A percentile compares a stretch with the other conserved stretches of the same genome.
These are phyloP conservation scores for Ensete ventricosum DNA, from an alignment of 176 grass and related monocot species.

Conservation along the genomic window DNA sequence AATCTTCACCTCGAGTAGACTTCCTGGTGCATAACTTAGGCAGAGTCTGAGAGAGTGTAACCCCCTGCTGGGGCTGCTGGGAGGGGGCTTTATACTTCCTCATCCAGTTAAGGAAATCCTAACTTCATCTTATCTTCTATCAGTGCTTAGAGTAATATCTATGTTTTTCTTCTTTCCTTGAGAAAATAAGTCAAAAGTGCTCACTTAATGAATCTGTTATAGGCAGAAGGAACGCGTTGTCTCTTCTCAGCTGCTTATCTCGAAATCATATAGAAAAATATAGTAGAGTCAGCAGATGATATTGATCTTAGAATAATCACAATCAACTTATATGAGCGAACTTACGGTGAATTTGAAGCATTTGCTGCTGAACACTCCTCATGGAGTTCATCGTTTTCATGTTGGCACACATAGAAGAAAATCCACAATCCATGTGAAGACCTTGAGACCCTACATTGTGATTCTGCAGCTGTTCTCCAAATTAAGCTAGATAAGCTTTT, in stretches of 20 bases:
- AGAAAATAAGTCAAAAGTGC: constrained; percentile 8
- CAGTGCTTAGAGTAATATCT: neutral
- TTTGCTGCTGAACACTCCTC: constrained; percentile 24
- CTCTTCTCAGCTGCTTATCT: constrained; percentile 45
- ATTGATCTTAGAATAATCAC: neutral
- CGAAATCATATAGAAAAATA: neutral
- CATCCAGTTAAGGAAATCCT: too few relatives aligned
- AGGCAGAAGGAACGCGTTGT: constrained; percentile 49
- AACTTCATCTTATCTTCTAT: too few relatives aligned
- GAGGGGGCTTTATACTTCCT: too few relatives aligned
- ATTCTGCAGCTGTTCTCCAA: constrained; percentile 32
- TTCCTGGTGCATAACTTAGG: too few relatives aligned
- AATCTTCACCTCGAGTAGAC: too few relatives aligned
- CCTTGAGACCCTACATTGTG: constrained; percentile 28
- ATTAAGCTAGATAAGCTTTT: neutral
- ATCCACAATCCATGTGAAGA: constrained; percentile 33
- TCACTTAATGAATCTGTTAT: constrained; percentile 74
- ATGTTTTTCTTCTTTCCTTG: too few relatives aligned
- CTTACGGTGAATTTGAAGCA: constrained; percentile 47
- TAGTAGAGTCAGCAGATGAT: neutral
- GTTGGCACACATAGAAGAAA: constrained; percentile 35
- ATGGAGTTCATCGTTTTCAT: constrained; percentile 32
- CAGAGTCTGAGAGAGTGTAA: too few relatives aligned
- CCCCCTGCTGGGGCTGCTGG: too few relatives aligned
- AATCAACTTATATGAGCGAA: neutral